A percentile compares a stretch with the other conserved stretches of the same genome.
Conservation (phyloP, 331 rosid genomes). For the Telfairia occidentalis region DNA sequence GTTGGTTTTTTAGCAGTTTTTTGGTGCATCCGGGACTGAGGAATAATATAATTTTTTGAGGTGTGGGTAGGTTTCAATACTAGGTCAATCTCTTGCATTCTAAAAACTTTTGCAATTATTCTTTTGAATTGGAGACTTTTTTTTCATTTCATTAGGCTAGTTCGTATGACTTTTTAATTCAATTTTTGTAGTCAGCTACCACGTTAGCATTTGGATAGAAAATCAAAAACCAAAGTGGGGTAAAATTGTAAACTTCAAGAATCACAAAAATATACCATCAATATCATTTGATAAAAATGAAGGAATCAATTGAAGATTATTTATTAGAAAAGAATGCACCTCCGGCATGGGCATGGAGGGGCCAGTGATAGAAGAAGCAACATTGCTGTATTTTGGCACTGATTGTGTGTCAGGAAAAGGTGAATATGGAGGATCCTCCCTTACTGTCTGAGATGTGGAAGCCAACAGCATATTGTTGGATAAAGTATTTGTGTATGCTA, state of each 20-base stretch:
- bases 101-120: no score
- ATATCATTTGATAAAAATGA: neutral
- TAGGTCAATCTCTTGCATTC: no score
- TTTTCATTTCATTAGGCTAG: no score
- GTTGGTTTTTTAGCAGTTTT: no score
- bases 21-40: no score
- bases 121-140: no score
- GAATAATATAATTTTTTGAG: no score
- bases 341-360: conserved; percentile 78
- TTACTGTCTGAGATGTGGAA: conserved; percentile 57
- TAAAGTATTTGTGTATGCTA: conserved; percentile 77
- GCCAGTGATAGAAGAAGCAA: conserved; percentile 70
- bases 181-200: no score
- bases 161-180: no score
- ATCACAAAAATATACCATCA: neutral
- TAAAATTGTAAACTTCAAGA: neutral
- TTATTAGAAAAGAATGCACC: conserved; percentile 33
- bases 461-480: conserved; percentile 67
- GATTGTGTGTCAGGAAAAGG: conserved; percentile 81
- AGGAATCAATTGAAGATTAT: neutral
- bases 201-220: neutral
- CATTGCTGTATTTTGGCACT: conserved; percentile 70
- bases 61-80: no score
- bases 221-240: neutral
- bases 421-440: conserved; percentile 85